These are phyloP conservation scores for Plantago ovata DNA, from an alignment of 257 asterid genomes.

Conservation along the genomic window DNA sequence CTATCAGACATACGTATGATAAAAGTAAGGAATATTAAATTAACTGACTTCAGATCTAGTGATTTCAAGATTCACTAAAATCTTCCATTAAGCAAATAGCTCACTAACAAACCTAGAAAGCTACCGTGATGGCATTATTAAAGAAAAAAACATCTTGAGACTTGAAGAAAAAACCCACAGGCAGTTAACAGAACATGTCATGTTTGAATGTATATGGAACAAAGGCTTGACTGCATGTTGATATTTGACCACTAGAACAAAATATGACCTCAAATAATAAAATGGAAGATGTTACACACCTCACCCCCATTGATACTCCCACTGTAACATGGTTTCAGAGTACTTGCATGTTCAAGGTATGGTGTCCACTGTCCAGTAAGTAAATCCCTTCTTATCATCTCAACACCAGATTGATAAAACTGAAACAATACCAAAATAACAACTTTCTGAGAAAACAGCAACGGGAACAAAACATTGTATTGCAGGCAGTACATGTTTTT, in stretches of 20 bases:
- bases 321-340: constrained; percentile 80
- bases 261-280: background rate
- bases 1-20: background rate
- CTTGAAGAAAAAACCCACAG: no score
- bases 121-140: no score
- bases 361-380: constrained; percentile 97
- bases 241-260: constrained; percentile 3
- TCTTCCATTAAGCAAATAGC: no score
- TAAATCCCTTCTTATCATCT: constrained; percentile 97
- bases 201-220: no score
- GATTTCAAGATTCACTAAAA: no score
- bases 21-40: no score
- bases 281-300: constrained; percentile 37
- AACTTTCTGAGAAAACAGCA: constrained; percentile 7
- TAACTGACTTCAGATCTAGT: no score
- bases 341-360: constrained; percentile 86
- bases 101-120: no score
- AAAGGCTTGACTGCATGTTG: background rate
- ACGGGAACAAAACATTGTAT: no score
- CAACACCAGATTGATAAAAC: constrained; percentile 93
- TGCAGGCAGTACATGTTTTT: constrained; percentile 3
- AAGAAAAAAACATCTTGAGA: no score
- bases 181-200: no score
- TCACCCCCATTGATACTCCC: constrained; percentile 90
- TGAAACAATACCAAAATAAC: constrained; percentile 22